phyloP scores from a whole-genome alignment of 495 filamentous ascomycete genomes.

The Aspergillus carlsbadensis region DNA sequence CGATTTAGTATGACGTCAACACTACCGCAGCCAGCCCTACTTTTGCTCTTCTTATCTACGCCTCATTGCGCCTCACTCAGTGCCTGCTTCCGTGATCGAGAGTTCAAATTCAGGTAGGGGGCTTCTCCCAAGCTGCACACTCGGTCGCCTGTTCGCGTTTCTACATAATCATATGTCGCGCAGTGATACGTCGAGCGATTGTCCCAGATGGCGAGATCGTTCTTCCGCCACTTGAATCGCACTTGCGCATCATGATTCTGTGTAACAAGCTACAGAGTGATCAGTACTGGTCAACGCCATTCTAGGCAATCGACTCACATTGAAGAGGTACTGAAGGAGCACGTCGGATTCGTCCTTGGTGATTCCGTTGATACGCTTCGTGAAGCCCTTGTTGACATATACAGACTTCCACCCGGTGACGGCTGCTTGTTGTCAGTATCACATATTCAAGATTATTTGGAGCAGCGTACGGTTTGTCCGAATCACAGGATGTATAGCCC shows the following conservation, averaged over 20 bases:
- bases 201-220: conserved; percentile 76
- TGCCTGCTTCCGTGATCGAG: conserved; percentile 36
- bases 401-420: conserved; percentile 78
- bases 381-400: conserved; percentile 63
- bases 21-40: background rate
- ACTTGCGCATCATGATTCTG: conserved; percentile 80
- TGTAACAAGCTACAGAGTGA: conserved; percentile 43
- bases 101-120: conserved; percentile 57
- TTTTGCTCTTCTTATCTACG: background rate
- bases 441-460: background rate
- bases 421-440: conserved; percentile 22
- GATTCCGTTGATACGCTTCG: conserved; percentile 61
- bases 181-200: conserved; percentile 68
- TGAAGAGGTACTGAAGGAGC: conserved; percentile 40
- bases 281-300: conserved; percentile 26
- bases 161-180: conserved; percentile 63
- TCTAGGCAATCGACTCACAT: conserved; percentile 25
- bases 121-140: conserved; percentile 63
- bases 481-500: conserved; percentile 66
- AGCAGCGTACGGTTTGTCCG: conserved; percentile 62
- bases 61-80: conserved; percentile 1
- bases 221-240: conserved; percentile 59
- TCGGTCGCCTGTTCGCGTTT: conserved; percentile 53
- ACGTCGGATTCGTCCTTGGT: conserved; percentile 34
- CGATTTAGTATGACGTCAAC: background rate